Conservation (phyloP, 306 rosid genomes). For the Rubus idaeus region DNA sequence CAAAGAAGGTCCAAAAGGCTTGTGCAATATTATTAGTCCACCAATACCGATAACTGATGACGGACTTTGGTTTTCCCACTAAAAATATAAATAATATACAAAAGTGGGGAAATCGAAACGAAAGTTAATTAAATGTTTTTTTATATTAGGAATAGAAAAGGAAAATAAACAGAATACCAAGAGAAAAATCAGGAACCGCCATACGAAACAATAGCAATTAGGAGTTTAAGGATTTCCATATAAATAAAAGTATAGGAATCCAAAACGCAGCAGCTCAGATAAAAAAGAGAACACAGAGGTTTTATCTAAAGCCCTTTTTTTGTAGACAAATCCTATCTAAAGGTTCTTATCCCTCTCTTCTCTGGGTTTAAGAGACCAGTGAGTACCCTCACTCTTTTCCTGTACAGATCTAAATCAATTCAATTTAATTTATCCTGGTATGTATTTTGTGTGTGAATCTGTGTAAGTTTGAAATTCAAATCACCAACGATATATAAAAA, state of each 20-base stretch:
- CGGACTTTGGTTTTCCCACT: background rate
- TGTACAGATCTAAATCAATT: background rate
- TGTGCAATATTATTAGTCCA: background rate
- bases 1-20: background rate
- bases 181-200: slow-evolving; percentile 5
- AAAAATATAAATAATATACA: background rate
- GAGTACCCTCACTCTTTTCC: background rate
- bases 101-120: background rate
- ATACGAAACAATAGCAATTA: background rate
- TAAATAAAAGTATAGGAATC: background rate
- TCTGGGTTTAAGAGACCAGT: background rate
- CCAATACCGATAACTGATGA: background rate
- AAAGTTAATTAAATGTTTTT: background rate
- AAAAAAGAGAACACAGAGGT: background rate
- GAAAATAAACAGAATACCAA: background rate
- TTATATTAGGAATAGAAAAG: background rate
- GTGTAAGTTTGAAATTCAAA: background rate
- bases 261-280: background rate
- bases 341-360: background rate
- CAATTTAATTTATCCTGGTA: background rate
- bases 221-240: background rate
- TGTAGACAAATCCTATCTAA: background rate
- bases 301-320: background rate
- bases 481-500: background rate
- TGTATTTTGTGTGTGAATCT: background rate